Evolutionary conservation across 257 asterid genomes (phyloP).

Genomic region (Cruciata laevipes): DNA sequence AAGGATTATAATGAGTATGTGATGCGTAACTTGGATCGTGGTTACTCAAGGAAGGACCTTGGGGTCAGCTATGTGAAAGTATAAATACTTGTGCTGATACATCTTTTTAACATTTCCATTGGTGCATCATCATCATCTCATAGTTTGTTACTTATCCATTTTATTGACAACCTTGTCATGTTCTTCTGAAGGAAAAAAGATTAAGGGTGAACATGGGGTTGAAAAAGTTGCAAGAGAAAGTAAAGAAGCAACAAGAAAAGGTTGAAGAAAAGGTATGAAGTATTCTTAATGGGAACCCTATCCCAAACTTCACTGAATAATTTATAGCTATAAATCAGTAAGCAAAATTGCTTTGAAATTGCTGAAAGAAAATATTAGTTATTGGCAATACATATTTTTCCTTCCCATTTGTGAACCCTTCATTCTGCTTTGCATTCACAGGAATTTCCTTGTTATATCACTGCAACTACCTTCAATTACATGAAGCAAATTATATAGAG

Average conservation of each 20-base stretch:
- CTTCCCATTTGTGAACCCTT: too few relatives aligned
- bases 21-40: conserved; percentile 68
- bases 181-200: conserved; percentile 39
- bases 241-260: conserved; percentile 61
- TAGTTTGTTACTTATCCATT: background rate
- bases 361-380: too few relatives aligned
- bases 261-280: conserved; percentile 53
- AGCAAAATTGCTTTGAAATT: background rate
- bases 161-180: conserved; percentile 19
- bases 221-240: conserved; percentile 49
- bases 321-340: background rate
- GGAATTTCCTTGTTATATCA: too few relatives aligned
- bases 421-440: too few relatives aligned
- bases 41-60: conserved; percentile 63
- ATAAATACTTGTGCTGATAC: conserved; percentile 2
- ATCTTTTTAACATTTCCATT: background rate
- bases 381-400: too few relatives aligned
- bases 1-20: conserved; percentile 65
- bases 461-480: background rate
- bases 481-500: background rate
- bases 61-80: conserved; percentile 64
- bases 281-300: background rate
- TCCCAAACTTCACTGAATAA: background rate
- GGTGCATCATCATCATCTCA: background rate
- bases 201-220: conserved; percentile 49